phyloP scores from a whole-genome alignment of 352 stramenopile genomes.

The Globisporangium canariense region DNA sequence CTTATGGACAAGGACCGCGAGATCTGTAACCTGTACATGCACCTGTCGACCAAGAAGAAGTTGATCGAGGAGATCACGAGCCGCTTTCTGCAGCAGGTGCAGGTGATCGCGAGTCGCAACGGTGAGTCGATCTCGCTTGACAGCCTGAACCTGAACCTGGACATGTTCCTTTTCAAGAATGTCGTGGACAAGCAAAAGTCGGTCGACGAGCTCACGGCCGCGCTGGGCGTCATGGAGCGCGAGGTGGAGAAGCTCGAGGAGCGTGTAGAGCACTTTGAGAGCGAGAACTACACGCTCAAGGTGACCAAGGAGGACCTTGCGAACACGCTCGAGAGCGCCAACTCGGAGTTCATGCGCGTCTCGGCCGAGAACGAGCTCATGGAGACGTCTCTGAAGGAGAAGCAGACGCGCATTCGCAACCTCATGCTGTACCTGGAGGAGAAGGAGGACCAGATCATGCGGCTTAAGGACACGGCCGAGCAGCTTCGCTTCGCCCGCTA shows the following conservation, averaged over 20 bases:
- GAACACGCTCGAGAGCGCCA: slow-evolving; percentile 44
- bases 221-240: slow-evolving; percentile 63
- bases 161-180: slow-evolving; percentile 78
- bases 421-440: slow-evolving; percentile 56
- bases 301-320: slow-evolving; percentile 44
- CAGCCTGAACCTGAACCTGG: slow-evolving; percentile 48
- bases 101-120: slow-evolving; percentile 22
- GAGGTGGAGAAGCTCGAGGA: slow-evolving; percentile 59
- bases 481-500: slow-evolving; percentile 10
- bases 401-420: slow-evolving; percentile 50
- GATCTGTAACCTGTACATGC: slow-evolving; percentile 76
- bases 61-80: slow-evolving; percentile 71
- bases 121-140: slow-evolving; percentile 16
- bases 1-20: slow-evolving; percentile 78
- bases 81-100: slow-evolving; percentile 54
- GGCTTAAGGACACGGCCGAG: slow-evolving; percentile 38
- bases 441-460: slow-evolving; percentile 65
- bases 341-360: slow-evolving; percentile 52
- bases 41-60: slow-evolving; percentile 79
- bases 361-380: slow-evolving; percentile 56
- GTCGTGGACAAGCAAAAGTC: slow-evolving; percentile 61
- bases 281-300: slow-evolving; percentile 54
- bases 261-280: slow-evolving; percentile 48
- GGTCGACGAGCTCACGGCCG: slow-evolving; percentile 63
- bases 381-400: slow-evolving; percentile 46